These are phyloP conservation scores for Puccinia hordei DNA, from an alignment of 1,284 basidiomycete species.

Conservation along the genomic window DNA sequence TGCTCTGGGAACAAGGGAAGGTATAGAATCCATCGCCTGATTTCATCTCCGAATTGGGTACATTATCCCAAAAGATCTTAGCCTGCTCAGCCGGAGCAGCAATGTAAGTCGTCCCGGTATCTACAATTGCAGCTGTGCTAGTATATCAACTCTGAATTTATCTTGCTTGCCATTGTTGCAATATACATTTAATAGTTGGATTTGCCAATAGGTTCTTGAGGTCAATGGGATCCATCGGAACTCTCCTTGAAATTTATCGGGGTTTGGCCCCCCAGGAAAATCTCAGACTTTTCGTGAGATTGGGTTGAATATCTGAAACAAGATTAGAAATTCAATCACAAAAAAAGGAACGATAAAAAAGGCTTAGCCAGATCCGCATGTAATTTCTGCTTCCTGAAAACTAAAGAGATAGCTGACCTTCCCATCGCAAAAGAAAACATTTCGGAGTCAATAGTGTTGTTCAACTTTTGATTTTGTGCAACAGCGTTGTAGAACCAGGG, in stretches of 20 bases:
- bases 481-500: constrained; percentile 50
- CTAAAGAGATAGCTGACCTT: constrained; percentile 17
- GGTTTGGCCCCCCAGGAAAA: constrained; percentile 48
- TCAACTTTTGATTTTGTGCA: constrained; percentile 32
- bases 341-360: background rate
- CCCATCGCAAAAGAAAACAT: constrained; percentile 51
- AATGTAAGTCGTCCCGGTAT: constrained; percentile 50
- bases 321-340: background rate
- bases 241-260: constrained; percentile 19
- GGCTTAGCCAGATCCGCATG: background rate
- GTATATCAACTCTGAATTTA: constrained; percentile 28
- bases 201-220: constrained; percentile 45
- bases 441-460: constrained; percentile 15
- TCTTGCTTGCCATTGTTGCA: constrained; percentile 36
- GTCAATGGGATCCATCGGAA: constrained; percentile 47
- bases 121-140: constrained; percentile 33
- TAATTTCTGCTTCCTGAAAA: too few species aligned
- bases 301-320: constrained; percentile 22
- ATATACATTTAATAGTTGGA: constrained; percentile 35
- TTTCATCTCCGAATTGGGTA: constrained; percentile 40
- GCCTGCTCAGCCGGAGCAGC: constrained; percentile 45
- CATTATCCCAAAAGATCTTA: constrained; percentile 42
- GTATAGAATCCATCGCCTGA: constrained; percentile 49
- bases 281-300: constrained; percentile 39
- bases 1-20: constrained; percentile 43